Conservation (phyloP, 768 basidiomycete species). For the Serendipita vermifera region DNA sequence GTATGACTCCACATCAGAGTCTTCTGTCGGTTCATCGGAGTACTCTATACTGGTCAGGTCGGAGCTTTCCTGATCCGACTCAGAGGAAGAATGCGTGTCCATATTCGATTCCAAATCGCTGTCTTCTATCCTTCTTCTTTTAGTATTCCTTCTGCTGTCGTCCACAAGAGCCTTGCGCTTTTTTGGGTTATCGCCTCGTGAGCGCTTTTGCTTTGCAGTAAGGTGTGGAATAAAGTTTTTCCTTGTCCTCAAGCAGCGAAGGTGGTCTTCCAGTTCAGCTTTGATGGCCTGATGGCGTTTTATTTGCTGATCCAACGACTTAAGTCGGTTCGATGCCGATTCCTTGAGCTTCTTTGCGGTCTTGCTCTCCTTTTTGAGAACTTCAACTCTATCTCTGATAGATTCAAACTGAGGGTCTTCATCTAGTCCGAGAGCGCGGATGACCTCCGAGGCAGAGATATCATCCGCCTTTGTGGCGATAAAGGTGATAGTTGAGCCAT, state of each 20-base stretch:
- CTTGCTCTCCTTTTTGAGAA: conserved; percentile 25
- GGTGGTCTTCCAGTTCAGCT: too few species aligned
- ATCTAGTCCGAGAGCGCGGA: conserved; percentile 36
- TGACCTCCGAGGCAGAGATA: conserved; percentile 46
- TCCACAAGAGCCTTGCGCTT: conserved; percentile 40
- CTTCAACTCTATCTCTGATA: conserved; percentile 36
- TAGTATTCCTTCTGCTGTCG: conserved; percentile 34
- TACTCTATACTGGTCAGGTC: too few species aligned
- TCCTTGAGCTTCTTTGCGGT: conserved; percentile 32
- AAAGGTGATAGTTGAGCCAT: conserved; percentile 46
- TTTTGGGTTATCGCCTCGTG: too few species aligned
- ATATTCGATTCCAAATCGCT: too few species aligned
- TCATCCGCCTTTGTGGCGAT: conserved; percentile 56
- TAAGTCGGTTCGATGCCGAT: too few species aligned
- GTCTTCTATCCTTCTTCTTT: conserved; percentile 27
- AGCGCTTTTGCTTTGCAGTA: too few species aligned
- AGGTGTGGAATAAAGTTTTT: too few species aligned
- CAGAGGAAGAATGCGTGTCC: too few species aligned
- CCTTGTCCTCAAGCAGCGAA: too few species aligned
- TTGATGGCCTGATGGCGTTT: too few species aligned
- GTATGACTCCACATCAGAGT: conserved; percentile 18
- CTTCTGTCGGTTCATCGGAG: conserved; percentile 7
- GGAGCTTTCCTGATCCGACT: too few species aligned
- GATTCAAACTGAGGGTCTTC: conserved; percentile 42
- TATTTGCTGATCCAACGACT: too few species aligned